Base-by-base conservation (phyloP, 1,139 yeast species). In the Pichia sp. region DNA sequence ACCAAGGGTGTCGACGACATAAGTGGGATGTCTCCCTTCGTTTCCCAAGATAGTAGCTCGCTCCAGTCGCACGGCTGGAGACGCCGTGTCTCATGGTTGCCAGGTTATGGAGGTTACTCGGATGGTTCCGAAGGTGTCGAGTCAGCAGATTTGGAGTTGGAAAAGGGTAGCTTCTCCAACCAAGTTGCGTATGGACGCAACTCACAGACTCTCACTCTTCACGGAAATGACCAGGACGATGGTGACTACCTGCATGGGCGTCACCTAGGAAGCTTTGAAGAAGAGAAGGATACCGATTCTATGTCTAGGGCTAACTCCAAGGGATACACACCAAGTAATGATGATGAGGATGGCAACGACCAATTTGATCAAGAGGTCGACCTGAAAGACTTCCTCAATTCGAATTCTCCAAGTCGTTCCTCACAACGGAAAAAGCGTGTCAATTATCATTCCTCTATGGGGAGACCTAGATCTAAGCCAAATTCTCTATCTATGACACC, bases 321-420 rank as follows among this genome's bases (percentile, higher is more conserved):
- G 1, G 15, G 16, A 16, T 13, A 38, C 41, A 7, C 8, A 5
- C 19, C 4, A n/a, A 55, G 45, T 61, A 66, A 23, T 23, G 26
- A 8, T 79, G 78, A 53, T 62, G 77, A 31, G 70, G 72, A 53
- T 80, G 77, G 57, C 64, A 77, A 29, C 73, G 76, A 54, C 75
- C 75, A 5, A 75, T 74, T 47, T 32, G 71, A 68, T 26, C 62
- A 64, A 15, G 54, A 51, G 26, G 16, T 47, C 23, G 48, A 47
- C 34, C 11, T 53, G 8, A 38, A 29, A 13, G 56, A 53, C 29
- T 53, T 53, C 13, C 50, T 53, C 10, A 47, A 41, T 29, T 41
- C 46, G 8, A 40, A 31, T 31, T 15, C 44, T 13, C 16, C 43
- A n/a, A 6, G 32, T 47, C 15, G 30, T 16, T 31, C 32, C 5